Evolutionary conservation across 1,284 basidiomycete species (phyloP).

Genomic region (Malassezia arunalokei): DNA sequence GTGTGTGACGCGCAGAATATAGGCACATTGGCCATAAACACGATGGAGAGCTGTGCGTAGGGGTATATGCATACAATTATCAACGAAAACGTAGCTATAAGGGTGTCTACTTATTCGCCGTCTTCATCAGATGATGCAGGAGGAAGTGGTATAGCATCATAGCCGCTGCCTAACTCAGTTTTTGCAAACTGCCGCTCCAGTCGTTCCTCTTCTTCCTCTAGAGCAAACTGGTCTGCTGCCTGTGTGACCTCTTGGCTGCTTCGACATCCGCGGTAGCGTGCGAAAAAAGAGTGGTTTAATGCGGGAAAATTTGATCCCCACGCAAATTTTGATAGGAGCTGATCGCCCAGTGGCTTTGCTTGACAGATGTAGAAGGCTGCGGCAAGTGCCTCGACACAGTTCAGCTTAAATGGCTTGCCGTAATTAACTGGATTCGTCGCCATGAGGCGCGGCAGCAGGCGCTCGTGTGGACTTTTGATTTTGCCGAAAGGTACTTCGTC

Average conservation of each 20-base stretch:
- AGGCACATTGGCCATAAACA: too few relatives aligned
- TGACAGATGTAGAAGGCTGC: slow-evolving; percentile 34
- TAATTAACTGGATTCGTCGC: slow-evolving; percentile 44
- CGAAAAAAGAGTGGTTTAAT: slow-evolving; percentile 29
- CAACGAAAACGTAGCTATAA: neutral
- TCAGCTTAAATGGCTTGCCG: slow-evolving; percentile 42
- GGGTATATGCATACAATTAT: too few relatives aligned
- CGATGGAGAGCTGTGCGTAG: too few relatives aligned
- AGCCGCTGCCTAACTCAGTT: slow-evolving; percentile 6
- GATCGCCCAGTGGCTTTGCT: slow-evolving; percentile 24
- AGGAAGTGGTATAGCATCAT: slow-evolving; percentile 8
- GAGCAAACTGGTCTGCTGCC: slow-evolving; percentile 25
- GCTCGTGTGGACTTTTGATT: slow-evolving; percentile 81
- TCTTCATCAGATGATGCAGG: slow-evolving; percentile 1
- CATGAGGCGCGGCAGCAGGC: slow-evolving; percentile 51
- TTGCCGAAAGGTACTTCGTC: slow-evolving; percentile 89
- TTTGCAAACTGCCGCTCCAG: slow-evolving; percentile 4
- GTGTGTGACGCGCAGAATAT: too few relatives aligned
- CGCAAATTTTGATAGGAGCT: slow-evolving; percentile 34
- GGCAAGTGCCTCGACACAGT: slow-evolving; percentile 41
- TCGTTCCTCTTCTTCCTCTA: slow-evolving; percentile 22
- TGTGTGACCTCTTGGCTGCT: slow-evolving; percentile 21
- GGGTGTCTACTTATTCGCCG: neutral
- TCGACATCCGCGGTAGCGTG: slow-evolving; percentile 23
- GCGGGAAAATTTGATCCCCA: slow-evolving; percentile 37